Evolutionary conservation across 257 asterid genomes (phyloP).

Genomic region (Asclepias syriaca): DNA sequence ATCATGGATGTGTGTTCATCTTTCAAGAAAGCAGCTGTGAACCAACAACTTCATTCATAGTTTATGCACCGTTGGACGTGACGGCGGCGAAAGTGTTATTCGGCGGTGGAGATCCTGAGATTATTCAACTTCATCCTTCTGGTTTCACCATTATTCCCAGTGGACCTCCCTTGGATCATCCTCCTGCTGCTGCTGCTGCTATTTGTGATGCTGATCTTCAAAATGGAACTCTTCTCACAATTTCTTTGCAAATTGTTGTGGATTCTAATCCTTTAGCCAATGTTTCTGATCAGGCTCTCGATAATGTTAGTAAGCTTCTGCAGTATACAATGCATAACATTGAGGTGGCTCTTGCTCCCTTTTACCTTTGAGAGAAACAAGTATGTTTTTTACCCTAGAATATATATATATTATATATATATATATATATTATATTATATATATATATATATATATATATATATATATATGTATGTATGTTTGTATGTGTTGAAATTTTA

Average conservation of each 20-base stretch:
- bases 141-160: neutral
- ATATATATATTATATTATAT: too few relatives aligned
- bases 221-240: neutral
- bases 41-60: too few relatives aligned
- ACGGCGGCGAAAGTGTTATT: too few relatives aligned
- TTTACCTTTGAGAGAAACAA: neutral
- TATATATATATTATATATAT: too few relatives aligned
- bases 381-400: neutral
- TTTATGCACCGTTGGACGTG: too few relatives aligned
- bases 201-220: neutral
- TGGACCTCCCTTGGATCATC: neutral
- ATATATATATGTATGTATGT: too few relatives aligned
- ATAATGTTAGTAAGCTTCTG: neutral
- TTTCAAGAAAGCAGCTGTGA: too few relatives aligned
- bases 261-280: neutral
- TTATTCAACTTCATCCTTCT: too few relatives aligned
- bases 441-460: too few relatives aligned
- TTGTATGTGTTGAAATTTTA: too few relatives aligned
- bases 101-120: too few relatives aligned
- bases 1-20: too few relatives aligned
- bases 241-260: neutral
- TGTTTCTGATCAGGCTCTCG: neutral
- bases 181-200: neutral
- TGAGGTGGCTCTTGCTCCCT: neutral
- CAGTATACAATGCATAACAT: neutral